Evolutionary conservation across 1,284 basidiomycete genomes (phyloP).

Genomic region (Inonotus hispidus): DNA sequence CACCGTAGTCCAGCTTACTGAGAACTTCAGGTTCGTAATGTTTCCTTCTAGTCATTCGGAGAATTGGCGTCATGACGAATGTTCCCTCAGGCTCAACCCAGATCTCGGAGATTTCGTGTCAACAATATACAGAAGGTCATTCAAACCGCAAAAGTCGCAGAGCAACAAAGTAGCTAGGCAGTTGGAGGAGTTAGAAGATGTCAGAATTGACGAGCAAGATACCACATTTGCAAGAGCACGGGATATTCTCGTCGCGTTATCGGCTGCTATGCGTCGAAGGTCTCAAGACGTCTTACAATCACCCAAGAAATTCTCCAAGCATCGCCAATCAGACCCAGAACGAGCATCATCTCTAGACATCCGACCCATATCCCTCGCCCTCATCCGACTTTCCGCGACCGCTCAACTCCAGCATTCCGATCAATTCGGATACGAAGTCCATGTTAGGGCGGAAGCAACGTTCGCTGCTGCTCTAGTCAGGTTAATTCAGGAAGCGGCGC

Average conservation of each 20-base stretch:
- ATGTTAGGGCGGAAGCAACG: conserved; percentile 42
- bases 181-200: conserved; percentile 25
- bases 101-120: conserved; percentile 46
- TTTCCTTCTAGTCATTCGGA: background rate
- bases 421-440: conserved; percentile 37
- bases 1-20: conserved; percentile 42
- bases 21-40: conserved; percentile 38
- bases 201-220: conserved; percentile 23
- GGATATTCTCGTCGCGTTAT: conserved; percentile 14
- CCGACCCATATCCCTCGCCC: conserved; percentile 35
- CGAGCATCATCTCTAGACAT: background rate
- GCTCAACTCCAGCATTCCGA: conserved; percentile 24
- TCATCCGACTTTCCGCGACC: conserved; percentile 34
- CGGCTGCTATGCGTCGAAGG: conserved; percentile 17
- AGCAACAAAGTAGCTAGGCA: conserved; percentile 33
- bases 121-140: conserved; percentile 41
- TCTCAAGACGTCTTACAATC: background rate
- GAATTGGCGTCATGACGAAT: background rate
- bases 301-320: background rate
- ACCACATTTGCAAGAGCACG: conserved; percentile 7
- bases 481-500: conserved; percentile 33
- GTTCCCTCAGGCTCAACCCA: conserved; percentile 36
- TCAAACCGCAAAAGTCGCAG: conserved; percentile 42
- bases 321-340: background rate
- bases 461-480: conserved; percentile 38